Conservation (phyloP, 2,329 filamentous ascomycete genomes). For the Plenodomus tracheiphilus region DNA sequence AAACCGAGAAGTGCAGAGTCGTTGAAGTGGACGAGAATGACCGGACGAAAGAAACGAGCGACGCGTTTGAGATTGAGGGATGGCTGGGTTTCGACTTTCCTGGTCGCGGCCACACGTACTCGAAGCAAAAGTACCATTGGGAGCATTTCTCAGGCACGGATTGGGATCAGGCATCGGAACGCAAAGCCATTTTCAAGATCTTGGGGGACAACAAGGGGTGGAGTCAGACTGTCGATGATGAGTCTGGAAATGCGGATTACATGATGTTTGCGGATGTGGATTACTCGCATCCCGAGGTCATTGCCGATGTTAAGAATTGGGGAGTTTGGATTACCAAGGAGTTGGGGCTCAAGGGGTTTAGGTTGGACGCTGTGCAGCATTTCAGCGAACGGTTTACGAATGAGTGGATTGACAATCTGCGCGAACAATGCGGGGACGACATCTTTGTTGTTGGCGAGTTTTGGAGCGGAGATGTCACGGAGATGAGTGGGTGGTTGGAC, state of each 20-base stretch:
- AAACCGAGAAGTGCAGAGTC: constrained; percentile 63
- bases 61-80: constrained; percentile 65
- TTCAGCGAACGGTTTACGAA: constrained; percentile 68
- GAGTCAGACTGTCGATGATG: constrained; percentile 63
- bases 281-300: constrained; percentile 62
- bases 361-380: constrained; percentile 74
- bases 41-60: constrained; percentile 58
- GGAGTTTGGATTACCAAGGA: constrained; percentile 67
- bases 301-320: constrained; percentile 66
- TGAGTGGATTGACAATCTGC: constrained; percentile 64
- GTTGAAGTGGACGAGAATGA: constrained; percentile 66
- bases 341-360: constrained; percentile 65
- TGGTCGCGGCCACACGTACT: constrained; percentile 63
- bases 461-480: constrained; percentile 63
- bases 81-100: constrained; percentile 71
- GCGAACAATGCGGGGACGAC: constrained; percentile 49
- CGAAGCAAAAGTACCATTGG: constrained; percentile 65
- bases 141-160: constrained; percentile 71
- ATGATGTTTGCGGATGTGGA: constrained; percentile 75
- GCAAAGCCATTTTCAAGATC: constrained; percentile 68
- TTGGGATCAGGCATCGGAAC: constrained; percentile 61
- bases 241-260: constrained; percentile 69
- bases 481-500: constrained; percentile 61
- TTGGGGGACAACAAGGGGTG: constrained; percentile 66
- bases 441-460: constrained; percentile 73